Evolutionary conservation across 2,329 filamentous ascomycete genomes (phyloP), one percentile per base, ranked within the genome.

Genomic region (Diplodia corticola): DNA sequence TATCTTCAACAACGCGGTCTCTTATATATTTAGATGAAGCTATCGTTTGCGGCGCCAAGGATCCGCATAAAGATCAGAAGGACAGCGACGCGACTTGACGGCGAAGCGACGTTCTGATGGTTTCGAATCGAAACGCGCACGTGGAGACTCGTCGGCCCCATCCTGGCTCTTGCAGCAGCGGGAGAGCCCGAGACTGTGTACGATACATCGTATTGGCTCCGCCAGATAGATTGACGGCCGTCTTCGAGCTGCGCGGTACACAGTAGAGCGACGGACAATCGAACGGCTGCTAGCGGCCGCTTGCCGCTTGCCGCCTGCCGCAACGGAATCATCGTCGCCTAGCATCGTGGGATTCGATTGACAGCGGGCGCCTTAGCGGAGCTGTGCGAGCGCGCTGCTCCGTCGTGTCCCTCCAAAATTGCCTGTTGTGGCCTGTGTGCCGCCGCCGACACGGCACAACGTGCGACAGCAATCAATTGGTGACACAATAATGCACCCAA

Each of bases 111-210:
- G 44, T 44, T 44, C 7, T 20, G 57, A n/a, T 9, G 44, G 57
- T 61, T 61, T 61, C 57, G 48, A 35, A 26, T 49, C 22, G 12
- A 61, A 26, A 35, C 20, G 12, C 17, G 17, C 26, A 33, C 57
- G 57, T 48, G 53, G 53, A 57, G 53, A n/a, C 30, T 57, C 53
- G 40, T 33, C 35, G 53, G 51, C 53, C 53, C 35, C 53, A 44
- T 35, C 17, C 33, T 20, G 17, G 30, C 37, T 60, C 24, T n/a
- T 22, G 51, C 35, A 30, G 17, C 40, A 48, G 28, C 40, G 40
- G 57, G 5, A 26, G 22, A 10, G 35, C 40, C 57, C 57, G 53
- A 12, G 26, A 15, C 26, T 20, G n/a, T 20, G 12, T 13, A 44
- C n/a, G n/a, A n/a, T n/a, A n/a, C 51, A 17, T 33, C 30, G 51